A percentile compares a stretch with the other conserved stretches of the same genome.
Evolutionary conservation across 257 asterid species (phyloP).

Genomic region (Nicotiana paniculata): DNA sequence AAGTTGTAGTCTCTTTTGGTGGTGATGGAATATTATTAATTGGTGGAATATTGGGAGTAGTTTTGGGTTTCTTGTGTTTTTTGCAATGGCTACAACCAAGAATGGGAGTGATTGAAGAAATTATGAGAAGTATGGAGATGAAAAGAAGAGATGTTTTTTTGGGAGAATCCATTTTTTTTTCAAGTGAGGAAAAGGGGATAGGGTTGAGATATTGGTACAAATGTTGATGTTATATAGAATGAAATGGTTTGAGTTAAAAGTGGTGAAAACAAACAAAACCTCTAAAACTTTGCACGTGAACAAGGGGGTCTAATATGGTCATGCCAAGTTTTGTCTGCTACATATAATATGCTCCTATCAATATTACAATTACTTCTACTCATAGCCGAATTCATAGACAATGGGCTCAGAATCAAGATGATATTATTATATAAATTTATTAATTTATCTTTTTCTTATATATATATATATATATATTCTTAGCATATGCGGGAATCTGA

Average conservation of each 20-base stretch:
- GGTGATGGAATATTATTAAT: background rate
- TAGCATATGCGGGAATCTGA: no score
- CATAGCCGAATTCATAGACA: no score
- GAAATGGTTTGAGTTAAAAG: background rate
- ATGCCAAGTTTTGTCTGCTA: background rate
- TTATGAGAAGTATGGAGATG: conserved; percentile 35
- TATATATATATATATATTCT: no score
- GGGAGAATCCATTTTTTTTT: conserved; percentile 36
- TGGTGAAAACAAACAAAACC: conserved; percentile 21
- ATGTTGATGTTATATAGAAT: conserved; percentile 25
- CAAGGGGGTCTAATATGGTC: background rate
- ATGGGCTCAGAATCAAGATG: no score
- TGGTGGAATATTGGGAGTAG: conserved; percentile 14
- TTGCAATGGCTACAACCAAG: conserved; percentile 48
- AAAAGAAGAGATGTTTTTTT: conserved; percentile 40
- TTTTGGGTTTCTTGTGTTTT: conserved; percentile 15
- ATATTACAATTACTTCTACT: no score
- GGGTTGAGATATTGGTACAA: conserved; percentile 5
- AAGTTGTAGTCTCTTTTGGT: conserved; percentile 21
- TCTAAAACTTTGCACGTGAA: background rate
- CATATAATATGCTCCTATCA: background rate
- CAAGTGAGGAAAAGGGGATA: conserved; percentile 3
- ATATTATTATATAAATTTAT: no score
- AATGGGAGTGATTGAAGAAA: conserved; percentile 38
- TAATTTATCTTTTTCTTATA: no score